Base-by-base conservation (phyloP, 2,329 filamentous ascomycete species). In the Neonectria ditissima region DNA sequence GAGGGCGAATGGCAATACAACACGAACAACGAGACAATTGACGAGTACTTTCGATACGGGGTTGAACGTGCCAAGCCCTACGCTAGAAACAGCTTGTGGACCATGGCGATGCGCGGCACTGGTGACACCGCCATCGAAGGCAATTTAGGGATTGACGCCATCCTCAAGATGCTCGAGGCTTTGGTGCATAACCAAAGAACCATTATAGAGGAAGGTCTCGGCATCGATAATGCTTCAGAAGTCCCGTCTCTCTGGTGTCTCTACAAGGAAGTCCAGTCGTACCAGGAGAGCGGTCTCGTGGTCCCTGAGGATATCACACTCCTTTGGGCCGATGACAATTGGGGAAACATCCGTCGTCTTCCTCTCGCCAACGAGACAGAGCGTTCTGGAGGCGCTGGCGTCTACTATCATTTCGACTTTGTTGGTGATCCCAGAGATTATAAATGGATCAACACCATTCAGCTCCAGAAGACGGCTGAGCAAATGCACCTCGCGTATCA, bases 1-100 rank as follows among this genome's bases (percentile, higher is more conserved):
- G 78, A 87, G 45, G 90, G 90, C 0, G 81, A 84, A 0, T 93
- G 91, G 91, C 84, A 87, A 26, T 93, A 91, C 81, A 85, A 89
- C 59, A 86, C 85, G 2, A 93, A 93, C 77, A 90, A 92, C 63
- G 79, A 85, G 48, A 89, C 88, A 2, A 89, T 94, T 55, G 85
- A 88, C 56, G 80, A 87, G 8, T 94, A 90, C 77, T 91, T 93
- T 74, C 82, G 80, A 2, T 89, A 91, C 56, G 91, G 91, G 10
- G 89, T 88, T 3, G 76, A 87, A 67, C 82, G 91, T 9, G 87
- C 90, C 1, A 87, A 87, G 72, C 37, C 37, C 0, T 41, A 41
- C 37, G 89, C 90, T 41, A 85, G 86, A 30, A 87, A 86, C 69
- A 84, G 83, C 61, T 79, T 92, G 14, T 89, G 89, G 77, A 93